Evolutionary conservation across 345 rosid species (phyloP), one percentile per base, ranked within the genome.

Genomic region (Pugionium cornutum): DNA sequence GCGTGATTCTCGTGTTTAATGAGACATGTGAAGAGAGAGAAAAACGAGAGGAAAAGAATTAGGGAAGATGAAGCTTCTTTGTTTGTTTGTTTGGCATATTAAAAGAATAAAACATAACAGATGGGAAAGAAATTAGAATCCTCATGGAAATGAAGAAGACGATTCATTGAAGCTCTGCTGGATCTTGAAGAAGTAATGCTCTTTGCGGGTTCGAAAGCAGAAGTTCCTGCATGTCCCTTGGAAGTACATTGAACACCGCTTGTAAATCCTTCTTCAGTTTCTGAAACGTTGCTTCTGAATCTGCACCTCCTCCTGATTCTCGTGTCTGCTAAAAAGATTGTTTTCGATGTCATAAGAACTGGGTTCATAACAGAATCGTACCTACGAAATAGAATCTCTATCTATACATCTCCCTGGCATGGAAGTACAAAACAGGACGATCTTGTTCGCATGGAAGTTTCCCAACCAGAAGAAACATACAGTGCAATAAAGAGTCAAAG

Each of bases 171-270:
- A 72, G 55, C 42, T 65, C 77, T 53, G 45, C 48, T 52, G 73
- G 77, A 67, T 67, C 75, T 73, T 75, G 85, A 43, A 94, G 82
- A 76, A 94, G 88, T 68, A 77, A 77, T 54, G 86, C 89, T 50
- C 87, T 87, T 58, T 91, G 82, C 8, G 99, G 99, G 79, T 90
- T 94, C 74, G 83, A 75, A 58, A 86, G 85, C 74, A 89, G 80
- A 77, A 87, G 97, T 72, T 89, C 80, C 70, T 89, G 98, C 94
- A 89, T 78, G 65, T 92, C 97, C 73, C 69, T 78, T 9, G 96
- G 97, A 55, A 94, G 89, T 32, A 84, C 75, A 67, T 70, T 70
- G 78, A 86, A 90, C 70, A 88, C 86, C 2, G 79, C 83, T 75
- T 62, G 87, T 77, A 94, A 67, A 81, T 91, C 97, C 63, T 75